phyloP scores from a whole-genome alignment of 2,329 filamentous ascomycete species.

The Verruconis gallopava region DNA sequence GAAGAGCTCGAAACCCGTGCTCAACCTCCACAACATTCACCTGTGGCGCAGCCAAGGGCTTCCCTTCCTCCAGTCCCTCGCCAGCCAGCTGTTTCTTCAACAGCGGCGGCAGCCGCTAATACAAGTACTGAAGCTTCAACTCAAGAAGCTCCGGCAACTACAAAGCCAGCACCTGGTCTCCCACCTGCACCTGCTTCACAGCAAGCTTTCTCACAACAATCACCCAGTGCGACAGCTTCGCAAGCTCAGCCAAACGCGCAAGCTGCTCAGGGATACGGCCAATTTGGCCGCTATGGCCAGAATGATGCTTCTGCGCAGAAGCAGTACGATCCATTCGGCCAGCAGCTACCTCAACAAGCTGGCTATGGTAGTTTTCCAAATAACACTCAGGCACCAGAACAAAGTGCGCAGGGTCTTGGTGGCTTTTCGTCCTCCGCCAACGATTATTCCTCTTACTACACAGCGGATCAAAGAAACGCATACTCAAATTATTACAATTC shows the following conservation, averaged over 20 bases:
- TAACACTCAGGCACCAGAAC: constrained; percentile 44
- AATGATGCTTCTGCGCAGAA: constrained; percentile 58
- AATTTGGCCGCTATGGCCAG: constrained; percentile 60
- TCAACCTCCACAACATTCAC: constrained; percentile 87
- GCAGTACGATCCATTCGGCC: constrained; percentile 74
- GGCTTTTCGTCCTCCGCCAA: constrained; percentile 60
- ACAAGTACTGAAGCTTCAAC: constrained; percentile 23
- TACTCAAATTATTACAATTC: constrained; percentile 55
- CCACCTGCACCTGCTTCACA: constrained; percentile 46
- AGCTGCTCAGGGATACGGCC: constrained; percentile 38
- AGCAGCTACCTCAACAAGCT: constrained; percentile 50
- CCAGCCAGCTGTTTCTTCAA: constrained; percentile 24
- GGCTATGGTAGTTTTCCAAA: constrained; percentile 35
- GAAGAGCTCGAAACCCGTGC: constrained; percentile 91
- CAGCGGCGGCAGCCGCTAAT: constrained; percentile 18
- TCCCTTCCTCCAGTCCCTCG: constrained; percentile 63
- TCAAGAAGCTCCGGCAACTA: constrained; percentile 21
- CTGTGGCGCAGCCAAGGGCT: constrained; percentile 70
- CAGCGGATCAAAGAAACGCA: constrained; percentile 58
- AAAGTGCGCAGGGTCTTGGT: constrained; percentile 38
- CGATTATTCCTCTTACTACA: constrained; percentile 81
- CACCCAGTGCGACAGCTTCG: constrained; percentile 34
- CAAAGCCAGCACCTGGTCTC: constrained; percentile 48
- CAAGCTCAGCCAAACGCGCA: constrained; percentile 39
- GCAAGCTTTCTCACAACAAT: constrained; percentile 28